A percentile compares a stretch with the other conserved stretches of the same genome.
Conservation (phyloP, 768 basidiomycete species). For the Leccinum arenicola region DNA sequence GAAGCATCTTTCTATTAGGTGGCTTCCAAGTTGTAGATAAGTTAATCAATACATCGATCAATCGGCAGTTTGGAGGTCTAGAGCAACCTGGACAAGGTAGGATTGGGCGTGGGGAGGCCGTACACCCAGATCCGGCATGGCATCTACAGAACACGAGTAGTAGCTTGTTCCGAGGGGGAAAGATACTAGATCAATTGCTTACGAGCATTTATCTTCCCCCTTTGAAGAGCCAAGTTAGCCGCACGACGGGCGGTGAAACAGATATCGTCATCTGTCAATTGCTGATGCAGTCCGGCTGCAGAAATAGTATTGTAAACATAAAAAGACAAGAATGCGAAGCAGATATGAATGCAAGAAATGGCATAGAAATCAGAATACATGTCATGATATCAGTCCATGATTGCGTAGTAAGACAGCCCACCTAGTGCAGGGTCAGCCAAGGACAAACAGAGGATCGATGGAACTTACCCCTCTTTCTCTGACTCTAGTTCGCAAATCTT, state of each 20-base stretch:
- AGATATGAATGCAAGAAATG: constrained; percentile 20
- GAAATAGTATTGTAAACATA: constrained; percentile 17
- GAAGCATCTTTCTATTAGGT: constrained; percentile 5
- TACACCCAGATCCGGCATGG: background rate
- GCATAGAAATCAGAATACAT: constrained; percentile 20
- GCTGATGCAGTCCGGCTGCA: constrained; percentile 19
- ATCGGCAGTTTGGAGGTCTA: constrained; percentile 4
- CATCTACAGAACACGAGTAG: background rate
- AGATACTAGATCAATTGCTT: constrained; percentile 8
- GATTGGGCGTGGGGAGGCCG: constrained; percentile 11
- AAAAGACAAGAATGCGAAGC: constrained; percentile 21
- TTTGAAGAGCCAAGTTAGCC: constrained; percentile 15
- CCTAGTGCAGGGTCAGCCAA: constrained; percentile 36
- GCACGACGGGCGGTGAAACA: constrained; percentile 11
- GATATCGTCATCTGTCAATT: constrained; percentile 13
- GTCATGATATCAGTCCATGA: constrained; percentile 42
- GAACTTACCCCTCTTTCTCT: constrained; percentile 76
- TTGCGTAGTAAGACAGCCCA: constrained; percentile 61
- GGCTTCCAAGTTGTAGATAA: background rate
- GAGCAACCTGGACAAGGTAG: constrained; percentile 5
- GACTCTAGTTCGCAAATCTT: constrained; percentile 67
- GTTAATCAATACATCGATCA: background rate
- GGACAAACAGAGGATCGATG: background rate
- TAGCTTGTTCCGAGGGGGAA: background rate
- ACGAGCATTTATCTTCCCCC: constrained; percentile 18